phyloP scores from a whole-genome alignment of 2,329 filamentous ascomycete genomes.

The Hypoxylon sp. region DNA sequence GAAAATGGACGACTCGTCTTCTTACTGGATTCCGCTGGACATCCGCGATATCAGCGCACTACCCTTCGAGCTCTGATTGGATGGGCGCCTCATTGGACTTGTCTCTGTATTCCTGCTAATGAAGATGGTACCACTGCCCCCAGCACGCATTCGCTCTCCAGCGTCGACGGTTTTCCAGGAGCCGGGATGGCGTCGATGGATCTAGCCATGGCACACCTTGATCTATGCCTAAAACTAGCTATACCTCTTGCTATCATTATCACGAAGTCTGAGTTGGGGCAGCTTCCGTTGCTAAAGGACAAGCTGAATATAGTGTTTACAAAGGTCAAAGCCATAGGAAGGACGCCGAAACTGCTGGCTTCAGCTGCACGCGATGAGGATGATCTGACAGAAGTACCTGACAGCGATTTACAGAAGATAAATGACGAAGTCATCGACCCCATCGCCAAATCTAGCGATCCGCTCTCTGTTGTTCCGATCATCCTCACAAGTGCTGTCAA shows the following conservation, averaged over 20 bases:
- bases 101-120: slow-evolving; percentile 88
- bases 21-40: slow-evolving; percentile 91
- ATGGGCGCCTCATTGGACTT: slow-evolving; percentile 94
- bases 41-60: slow-evolving; percentile 89
- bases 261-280: slow-evolving; percentile 91
- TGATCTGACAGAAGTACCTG: slow-evolving; percentile 69
- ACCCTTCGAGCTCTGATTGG: slow-evolving; percentile 91
- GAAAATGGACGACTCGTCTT: slow-evolving; percentile 83
- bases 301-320: slow-evolving; percentile 81
- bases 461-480: slow-evolving; percentile 77
- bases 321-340: slow-evolving; percentile 79
- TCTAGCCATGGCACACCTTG: slow-evolving; percentile 82
- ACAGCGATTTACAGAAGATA: slow-evolving; percentile 69
- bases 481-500: slow-evolving; percentile 88
- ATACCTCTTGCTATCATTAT: slow-evolving; percentile 85
- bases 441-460: slow-evolving; percentile 59
- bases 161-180: slow-evolving; percentile 64
- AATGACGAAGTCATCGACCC: slow-evolving; percentile 63
- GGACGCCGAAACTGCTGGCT: slow-evolving; percentile 79
- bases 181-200: slow-evolving; percentile 71
- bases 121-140: slow-evolving; percentile 65
- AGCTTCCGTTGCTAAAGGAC: slow-evolving; percentile 75
- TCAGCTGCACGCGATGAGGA: slow-evolving; percentile 62
- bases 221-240: slow-evolving; percentile 84
- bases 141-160: slow-evolving; percentile 60